phyloP scores from a whole-genome alignment of 2,329 filamentous ascomycete genomes.

The Scedosporium dehoogii region DNA sequence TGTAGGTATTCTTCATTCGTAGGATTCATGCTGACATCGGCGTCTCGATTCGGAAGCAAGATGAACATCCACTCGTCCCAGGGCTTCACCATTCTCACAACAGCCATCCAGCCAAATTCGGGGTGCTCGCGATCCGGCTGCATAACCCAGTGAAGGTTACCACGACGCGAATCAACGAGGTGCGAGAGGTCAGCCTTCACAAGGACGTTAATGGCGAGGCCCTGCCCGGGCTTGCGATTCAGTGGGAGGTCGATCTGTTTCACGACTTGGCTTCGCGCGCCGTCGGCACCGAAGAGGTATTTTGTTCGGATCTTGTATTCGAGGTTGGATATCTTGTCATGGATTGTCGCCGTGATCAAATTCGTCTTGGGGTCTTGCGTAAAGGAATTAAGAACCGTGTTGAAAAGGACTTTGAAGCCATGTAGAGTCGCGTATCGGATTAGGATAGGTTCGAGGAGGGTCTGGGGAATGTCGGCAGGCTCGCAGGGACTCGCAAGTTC shows the following conservation, averaged over 20 bases:
- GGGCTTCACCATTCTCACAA: slow-evolving; percentile 51
- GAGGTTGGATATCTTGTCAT: slow-evolving; percentile 23
- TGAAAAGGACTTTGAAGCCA: slow-evolving; percentile 26
- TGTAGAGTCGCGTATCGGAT: slow-evolving; percentile 23
- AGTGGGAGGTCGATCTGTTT: slow-evolving; percentile 25
- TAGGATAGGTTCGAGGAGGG: slow-evolving; percentile 30
- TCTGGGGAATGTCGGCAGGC: slow-evolving; percentile 32
- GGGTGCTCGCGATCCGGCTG: slow-evolving; percentile 42
- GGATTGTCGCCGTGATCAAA: slow-evolving; percentile 19
- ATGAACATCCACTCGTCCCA: slow-evolving; percentile 56
- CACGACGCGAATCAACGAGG: slow-evolving; percentile 36
- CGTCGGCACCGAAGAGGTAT: slow-evolving; percentile 48
- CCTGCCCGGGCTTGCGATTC: slow-evolving; percentile 30
- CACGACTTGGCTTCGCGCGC: slow-evolving; percentile 27
- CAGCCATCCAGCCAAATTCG: slow-evolving; percentile 36
- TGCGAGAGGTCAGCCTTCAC: slow-evolving; percentile 37
- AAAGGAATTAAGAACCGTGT: slow-evolving; percentile 23
- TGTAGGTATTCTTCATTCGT: slow-evolving; percentile 34
- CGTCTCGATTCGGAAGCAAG: slow-evolving; percentile 33
- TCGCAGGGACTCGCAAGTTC: slow-evolving; percentile 30
- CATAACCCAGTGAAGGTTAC: slow-evolving; percentile 52
- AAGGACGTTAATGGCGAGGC: slow-evolving; percentile 29
- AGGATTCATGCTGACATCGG: slow-evolving; percentile 25
- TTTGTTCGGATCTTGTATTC: slow-evolving; percentile 35
- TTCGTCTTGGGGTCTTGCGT: slow-evolving; percentile 13